phyloP scores from a whole-genome alignment of 2,329 filamentous ascomycete species.

The Neofusicoccum ribis region DNA sequence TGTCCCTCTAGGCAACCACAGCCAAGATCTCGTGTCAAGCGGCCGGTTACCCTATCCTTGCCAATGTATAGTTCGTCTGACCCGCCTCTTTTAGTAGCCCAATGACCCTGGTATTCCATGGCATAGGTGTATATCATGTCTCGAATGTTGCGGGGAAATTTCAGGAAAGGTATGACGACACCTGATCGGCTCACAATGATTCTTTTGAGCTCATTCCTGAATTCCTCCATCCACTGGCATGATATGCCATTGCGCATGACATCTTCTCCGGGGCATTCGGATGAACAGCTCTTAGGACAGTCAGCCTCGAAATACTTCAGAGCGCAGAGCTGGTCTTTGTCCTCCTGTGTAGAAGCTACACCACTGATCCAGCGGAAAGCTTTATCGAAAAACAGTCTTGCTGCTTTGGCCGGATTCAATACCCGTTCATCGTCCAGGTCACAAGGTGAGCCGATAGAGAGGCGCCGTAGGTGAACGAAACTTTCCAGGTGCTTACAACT shows the following conservation, averaged over 20 bases:
- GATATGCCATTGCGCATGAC: too few species aligned
- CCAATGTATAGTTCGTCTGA: too few species aligned
- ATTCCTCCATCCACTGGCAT: background rate
- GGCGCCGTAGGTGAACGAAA: background rate
- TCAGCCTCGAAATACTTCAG: background rate
- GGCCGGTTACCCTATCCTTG: too few species aligned
- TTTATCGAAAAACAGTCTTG: background rate
- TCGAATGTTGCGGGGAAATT: background rate
- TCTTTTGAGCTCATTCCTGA: background rate
- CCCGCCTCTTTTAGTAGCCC: too few species aligned
- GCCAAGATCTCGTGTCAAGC: too few species aligned
- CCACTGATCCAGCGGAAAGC: background rate
- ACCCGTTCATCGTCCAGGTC: background rate
- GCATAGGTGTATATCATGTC: background rate
- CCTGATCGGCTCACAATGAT: background rate
- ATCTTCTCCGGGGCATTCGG: background rate
- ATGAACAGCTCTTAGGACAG: background rate
- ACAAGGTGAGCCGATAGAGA: background rate
- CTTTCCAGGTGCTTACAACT: background rate
- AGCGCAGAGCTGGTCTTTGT: background rate
- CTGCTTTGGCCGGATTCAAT: background rate
- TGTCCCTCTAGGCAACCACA: too few species aligned
- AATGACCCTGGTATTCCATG: background rate
- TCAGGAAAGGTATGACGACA: background rate
- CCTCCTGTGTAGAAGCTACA: background rate